Conservation (phyloP, 2,329 filamentous ascomycete genomes). For the Aspergillus sp. region DNA sequence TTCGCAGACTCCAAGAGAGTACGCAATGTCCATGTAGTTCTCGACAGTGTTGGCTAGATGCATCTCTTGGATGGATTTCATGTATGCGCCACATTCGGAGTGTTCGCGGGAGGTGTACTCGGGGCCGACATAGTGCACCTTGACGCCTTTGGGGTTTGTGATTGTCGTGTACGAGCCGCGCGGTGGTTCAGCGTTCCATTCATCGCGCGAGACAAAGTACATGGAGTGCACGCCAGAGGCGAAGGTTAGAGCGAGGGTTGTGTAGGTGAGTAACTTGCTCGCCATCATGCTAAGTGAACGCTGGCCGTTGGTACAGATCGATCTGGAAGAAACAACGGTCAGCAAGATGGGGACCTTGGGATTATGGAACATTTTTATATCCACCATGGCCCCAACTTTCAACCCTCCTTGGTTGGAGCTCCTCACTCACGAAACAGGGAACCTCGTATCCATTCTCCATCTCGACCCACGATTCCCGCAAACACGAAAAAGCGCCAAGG, state of each 20-base stretch:
- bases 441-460: neutral
- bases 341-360: neutral
- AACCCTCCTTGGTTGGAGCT: neutral
- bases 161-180: conserved; percentile 14
- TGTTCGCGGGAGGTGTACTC: conserved; percentile 4
- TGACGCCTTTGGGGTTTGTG: conserved; percentile 3
- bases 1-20: conserved; percentile 13
- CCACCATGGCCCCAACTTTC: neutral
- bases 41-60: conserved; percentile 8
- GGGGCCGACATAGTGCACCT: conserved; percentile 16
- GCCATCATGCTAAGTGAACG: neutral
- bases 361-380: neutral
- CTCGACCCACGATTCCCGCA: neutral
- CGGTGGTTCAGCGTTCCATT: conserved; percentile 13
- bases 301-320: neutral
- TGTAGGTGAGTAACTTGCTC: neutral
- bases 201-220: conserved; percentile 14
- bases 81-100: conserved; percentile 5
- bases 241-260: neutral
- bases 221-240: neutral
- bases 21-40: conserved; percentile 16
- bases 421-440: neutral
- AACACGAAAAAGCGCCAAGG: neutral
- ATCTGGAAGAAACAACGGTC: neutral
- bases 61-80: conserved; percentile 9